phyloP scores from a whole-genome alignment of 371 early-diverging fungal species.

The Mortierella sp. region DNA sequence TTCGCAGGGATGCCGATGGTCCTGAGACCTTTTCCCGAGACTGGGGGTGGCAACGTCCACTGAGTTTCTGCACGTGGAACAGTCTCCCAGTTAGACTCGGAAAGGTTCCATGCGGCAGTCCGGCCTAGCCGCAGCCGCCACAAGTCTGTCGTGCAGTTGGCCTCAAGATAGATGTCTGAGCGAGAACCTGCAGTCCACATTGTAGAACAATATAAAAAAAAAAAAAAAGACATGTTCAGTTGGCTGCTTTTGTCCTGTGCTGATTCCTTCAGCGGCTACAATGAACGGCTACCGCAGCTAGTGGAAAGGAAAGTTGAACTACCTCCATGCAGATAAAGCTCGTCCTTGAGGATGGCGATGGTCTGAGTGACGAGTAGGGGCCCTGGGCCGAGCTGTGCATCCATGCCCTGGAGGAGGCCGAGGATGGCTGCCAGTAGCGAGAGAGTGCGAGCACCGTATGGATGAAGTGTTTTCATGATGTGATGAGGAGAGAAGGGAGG shows the following conservation, averaged over 20 bases:
- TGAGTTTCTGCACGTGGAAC: conserved; percentile 23
- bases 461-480: not conserved
- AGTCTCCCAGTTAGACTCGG: conserved; percentile 24
- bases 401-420: conserved; percentile 16
- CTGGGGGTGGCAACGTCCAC: conserved; percentile 17
- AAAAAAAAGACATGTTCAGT: not conserved
- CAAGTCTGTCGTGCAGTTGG: conserved; percentile 27
- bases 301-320: not conserved
- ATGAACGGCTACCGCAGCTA: not conserved
- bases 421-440: conserved; percentile 17
- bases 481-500: not conserved
- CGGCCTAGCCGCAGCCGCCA: conserved; percentile 44
- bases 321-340: conserved; percentile 52
- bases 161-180: conserved; percentile 26
- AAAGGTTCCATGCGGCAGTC: conserved; percentile 33
- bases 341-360: conserved; percentile 44
- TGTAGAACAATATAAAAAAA: not conserved
- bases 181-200: conserved; percentile 23
- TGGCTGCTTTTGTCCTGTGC: no score
- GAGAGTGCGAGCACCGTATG: not conserved
- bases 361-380: conserved; percentile 38
- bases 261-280: no score
- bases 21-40: conserved; percentile 42
- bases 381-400: conserved; percentile 34
- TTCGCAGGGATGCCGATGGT: conserved; percentile 37